Percentiles rank a stretch among this genome's conserved stretches.
phyloP scores from a whole-genome alignment of 179 eudicot genomes.

The Beta lomatogona region DNA sequence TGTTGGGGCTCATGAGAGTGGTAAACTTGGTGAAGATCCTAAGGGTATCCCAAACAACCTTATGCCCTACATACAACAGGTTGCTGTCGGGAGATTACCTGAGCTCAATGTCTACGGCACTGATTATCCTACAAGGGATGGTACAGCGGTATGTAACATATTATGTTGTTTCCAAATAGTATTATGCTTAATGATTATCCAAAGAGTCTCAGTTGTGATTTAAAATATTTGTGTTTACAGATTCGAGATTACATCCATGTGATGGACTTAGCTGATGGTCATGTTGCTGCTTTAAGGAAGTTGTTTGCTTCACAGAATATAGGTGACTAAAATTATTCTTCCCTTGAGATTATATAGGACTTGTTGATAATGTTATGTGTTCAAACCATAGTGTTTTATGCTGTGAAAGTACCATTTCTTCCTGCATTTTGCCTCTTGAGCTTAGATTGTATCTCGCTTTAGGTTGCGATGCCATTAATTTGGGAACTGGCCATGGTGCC shows the following conservation, averaged over 20 bases:
- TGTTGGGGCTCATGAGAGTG: conserved; percentile 95
- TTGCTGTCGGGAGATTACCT: conserved; percentile 82
- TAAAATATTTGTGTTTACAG: conserved; percentile 32
- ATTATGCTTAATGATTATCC: background rate
- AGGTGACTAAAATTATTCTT: conserved; percentile 39
- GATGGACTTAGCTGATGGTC: conserved; percentile 95
- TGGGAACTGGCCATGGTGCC: conserved; percentile 87
- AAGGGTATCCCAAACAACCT: conserved; percentile 91
- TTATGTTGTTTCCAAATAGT: background rate
- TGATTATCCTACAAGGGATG: conserved; percentile 92
- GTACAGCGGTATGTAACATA: conserved; percentile 67
- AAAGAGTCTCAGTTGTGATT: background rate
- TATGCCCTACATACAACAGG: conserved; percentile 90
- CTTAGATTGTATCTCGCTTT: background rate
- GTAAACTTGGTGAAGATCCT: conserved; percentile 86
- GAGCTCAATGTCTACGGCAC: conserved; percentile 87
- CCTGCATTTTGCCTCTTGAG: background rate
- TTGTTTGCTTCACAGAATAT: conserved; percentile 46
- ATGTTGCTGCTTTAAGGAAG: conserved; percentile 86
- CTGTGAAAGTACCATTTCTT: background rate
- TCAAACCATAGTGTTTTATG: too few relatives aligned
- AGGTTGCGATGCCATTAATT: conserved; percentile 82
- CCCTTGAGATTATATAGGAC: background rate
- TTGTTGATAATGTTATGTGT: background rate
- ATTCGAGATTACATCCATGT: conserved; percentile 91